These are phyloP conservation scores for Telopea speciosissima DNA, from an alignment of 177 flowering plant species.

Conservation along the genomic window DNA sequence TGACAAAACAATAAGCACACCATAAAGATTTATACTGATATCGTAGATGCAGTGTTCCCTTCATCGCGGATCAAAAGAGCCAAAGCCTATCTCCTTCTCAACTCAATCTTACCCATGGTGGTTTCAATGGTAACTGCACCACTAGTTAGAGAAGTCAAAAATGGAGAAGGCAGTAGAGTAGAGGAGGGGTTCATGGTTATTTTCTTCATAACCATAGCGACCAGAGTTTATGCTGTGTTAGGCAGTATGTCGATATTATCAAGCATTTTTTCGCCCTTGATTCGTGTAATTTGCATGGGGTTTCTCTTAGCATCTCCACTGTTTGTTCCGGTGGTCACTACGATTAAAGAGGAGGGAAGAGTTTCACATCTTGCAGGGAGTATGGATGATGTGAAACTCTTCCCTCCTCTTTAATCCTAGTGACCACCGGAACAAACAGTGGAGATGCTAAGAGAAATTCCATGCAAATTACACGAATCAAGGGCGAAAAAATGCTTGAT, in stretches of 20 bases:
- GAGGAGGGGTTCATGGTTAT: conserved; percentile 33
- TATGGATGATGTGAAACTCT: conserved; percentile 26
- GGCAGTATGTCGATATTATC: conserved; percentile 30
- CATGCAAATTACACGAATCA: conserved; percentile 24
- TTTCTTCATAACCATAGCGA: conserved; percentile 52
- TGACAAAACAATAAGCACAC: conserved; percentile 13
- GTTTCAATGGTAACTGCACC: conserved; percentile 41
- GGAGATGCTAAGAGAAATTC: conserved; percentile 37
- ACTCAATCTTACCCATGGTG: conserved; percentile 45
- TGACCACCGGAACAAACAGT: conserved; percentile 34
- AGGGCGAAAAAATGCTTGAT: conserved; percentile 15
- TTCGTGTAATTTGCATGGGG: conserved; percentile 26
- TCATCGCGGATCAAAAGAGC: conserved; percentile 22
- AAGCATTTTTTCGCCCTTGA: conserved; percentile 14
- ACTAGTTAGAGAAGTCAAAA: conserved; percentile 18
- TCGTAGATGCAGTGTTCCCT: conserved; percentile 28
- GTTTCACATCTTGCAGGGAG: conserved; percentile 24
- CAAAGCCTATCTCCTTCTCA: conserved; percentile 49
- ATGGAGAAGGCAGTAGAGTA: conserved; percentile 3
- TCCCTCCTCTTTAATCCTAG: conserved; percentile 22
- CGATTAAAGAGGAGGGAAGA: conserved; percentile 25
- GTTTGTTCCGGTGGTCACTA: conserved; percentile 29
- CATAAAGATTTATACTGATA: conserved; percentile 35
- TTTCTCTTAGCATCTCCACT: conserved; percentile 41
- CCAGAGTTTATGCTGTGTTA: conserved; percentile 57